Evolutionary conservation across 805 yeast genomes (phyloP).

Genomic region (Candida anglica): DNA sequence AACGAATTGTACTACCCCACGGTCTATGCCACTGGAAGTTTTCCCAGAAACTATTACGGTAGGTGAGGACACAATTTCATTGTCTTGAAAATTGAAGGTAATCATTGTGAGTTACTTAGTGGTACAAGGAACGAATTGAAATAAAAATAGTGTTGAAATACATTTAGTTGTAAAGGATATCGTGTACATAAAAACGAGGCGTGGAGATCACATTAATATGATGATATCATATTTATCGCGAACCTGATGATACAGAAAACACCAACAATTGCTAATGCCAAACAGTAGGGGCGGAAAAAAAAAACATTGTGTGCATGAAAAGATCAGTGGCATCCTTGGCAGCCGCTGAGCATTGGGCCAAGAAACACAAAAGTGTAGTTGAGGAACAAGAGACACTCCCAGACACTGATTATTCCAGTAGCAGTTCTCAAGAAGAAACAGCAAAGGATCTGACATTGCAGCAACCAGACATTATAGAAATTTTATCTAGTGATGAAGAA

Average conservation of each 20-base stretch:
- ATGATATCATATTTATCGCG: too few relatives aligned
- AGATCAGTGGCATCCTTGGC: conserved; percentile 19
- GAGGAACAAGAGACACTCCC: neutral
- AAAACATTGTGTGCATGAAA: neutral
- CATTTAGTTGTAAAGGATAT: neutral
- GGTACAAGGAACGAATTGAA: too few relatives aligned
- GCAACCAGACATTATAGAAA: conserved; percentile 3
- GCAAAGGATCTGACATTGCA: too few relatives aligned
- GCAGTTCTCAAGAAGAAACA: too few relatives aligned
- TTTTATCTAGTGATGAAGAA: conserved; percentile 5
- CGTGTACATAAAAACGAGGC: too few relatives aligned
- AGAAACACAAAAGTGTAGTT: conserved; percentile 6
- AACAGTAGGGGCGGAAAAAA: too few relatives aligned
- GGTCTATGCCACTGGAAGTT: conserved; percentile 10
- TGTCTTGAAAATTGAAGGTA: conserved; percentile 26
- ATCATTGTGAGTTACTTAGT: too few relatives aligned
- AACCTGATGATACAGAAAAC: too few relatives aligned
- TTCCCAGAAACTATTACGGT: conserved; percentile 32
- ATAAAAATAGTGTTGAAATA: neutral
- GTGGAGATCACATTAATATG: too few relatives aligned
- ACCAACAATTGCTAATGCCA: too few relatives aligned
- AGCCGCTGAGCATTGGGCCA: conserved; percentile 23
- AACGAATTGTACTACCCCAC: conserved; percentile 28
- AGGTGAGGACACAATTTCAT: conserved; percentile 39
- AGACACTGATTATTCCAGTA: neutral